A percentile compares a stretch with the other conserved stretches of the same genome.
Conservation (phyloP, 2,329 filamentous ascomycete species). For the Ambrosiella beaveri region DNA sequence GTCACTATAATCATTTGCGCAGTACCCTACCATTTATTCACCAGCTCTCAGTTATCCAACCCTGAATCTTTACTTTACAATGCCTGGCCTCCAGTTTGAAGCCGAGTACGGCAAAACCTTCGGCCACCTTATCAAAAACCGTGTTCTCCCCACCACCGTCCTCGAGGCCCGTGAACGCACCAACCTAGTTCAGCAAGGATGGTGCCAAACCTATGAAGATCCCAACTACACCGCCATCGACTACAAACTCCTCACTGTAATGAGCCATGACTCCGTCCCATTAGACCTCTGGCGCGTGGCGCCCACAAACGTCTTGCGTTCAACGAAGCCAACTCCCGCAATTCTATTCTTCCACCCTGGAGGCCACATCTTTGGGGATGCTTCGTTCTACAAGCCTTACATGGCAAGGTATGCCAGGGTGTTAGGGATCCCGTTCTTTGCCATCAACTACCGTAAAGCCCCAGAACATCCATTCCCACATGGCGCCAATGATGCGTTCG, state of each 20-base stretch:
- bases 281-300: constrained; percentile 13
- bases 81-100: constrained; percentile 4
- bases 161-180: background rate
- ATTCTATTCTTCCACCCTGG: constrained; percentile 26
- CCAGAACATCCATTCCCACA: constrained; percentile 24
- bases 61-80: background rate
- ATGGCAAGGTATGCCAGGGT: constrained; percentile 17
- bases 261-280: constrained; percentile 13
- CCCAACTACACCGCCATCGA: background rate
- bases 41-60: too few relatives aligned
- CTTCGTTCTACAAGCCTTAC: constrained; percentile 17
- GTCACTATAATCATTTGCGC: too few relatives aligned
- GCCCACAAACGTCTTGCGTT: background rate
- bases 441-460: constrained; percentile 26
- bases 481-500: constrained; percentile 22
- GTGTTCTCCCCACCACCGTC: background rate
- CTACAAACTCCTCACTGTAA: constrained; percentile 10
- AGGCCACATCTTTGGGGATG: constrained; percentile 22
- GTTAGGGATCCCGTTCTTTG: constrained; percentile 21
- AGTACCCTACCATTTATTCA: too few relatives aligned
- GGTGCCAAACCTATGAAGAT: constrained; percentile 3
- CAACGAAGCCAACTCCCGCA: constrained; percentile 15
- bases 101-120: constrained; percentile 7
- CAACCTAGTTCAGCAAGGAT: background rate
- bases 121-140: background rate